Conservation (phyloP, 768 basidiomycete genomes). For the Postia placenta region DNA sequence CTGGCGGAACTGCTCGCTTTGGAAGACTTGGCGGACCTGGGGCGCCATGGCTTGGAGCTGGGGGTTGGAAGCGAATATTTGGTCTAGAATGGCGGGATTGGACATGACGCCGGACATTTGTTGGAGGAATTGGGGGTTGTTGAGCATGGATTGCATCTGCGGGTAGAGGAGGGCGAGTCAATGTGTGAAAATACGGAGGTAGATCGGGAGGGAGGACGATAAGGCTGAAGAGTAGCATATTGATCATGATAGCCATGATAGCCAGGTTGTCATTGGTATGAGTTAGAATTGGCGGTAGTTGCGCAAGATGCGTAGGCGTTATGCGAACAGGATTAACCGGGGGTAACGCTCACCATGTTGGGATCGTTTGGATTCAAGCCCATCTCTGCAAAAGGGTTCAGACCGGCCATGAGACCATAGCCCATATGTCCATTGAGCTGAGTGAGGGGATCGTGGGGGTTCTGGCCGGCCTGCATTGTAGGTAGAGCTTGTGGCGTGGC, state of each 20-base stretch:
- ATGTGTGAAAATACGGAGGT: too few relatives aligned
- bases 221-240: too few relatives aligned
- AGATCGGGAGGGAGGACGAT: too few relatives aligned
- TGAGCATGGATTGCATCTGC: constrained; percentile 81
- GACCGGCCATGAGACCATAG: constrained; percentile 73
- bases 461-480: constrained; percentile 88
- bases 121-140: constrained; percentile 75
- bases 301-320: too few relatives aligned
- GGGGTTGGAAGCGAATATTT: constrained; percentile 79
- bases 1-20: constrained; percentile 66
- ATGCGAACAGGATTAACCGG: too few relatives aligned
- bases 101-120: constrained; percentile 87
- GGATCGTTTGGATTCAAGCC: constrained; percentile 91
- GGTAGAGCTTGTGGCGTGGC: constrained; percentile 58
- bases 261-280: too few relatives aligned
- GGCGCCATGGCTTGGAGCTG: constrained; percentile 72
- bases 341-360: constrained; percentile 72
- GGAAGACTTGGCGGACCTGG: constrained; percentile 73
- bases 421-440: constrained; percentile 74
- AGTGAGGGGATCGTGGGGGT: constrained; percentile 80
- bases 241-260: too few relatives aligned
- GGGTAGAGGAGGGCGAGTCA: not conserved
- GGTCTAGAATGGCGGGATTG: constrained; percentile 85
- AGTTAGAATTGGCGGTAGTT: too few relatives aligned
- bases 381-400: constrained; percentile 91